These are phyloP conservation scores for Penicillium verhagenii DNA, from an alignment of 495 filamentous ascomycete species.

Conservation along the genomic window DNA sequence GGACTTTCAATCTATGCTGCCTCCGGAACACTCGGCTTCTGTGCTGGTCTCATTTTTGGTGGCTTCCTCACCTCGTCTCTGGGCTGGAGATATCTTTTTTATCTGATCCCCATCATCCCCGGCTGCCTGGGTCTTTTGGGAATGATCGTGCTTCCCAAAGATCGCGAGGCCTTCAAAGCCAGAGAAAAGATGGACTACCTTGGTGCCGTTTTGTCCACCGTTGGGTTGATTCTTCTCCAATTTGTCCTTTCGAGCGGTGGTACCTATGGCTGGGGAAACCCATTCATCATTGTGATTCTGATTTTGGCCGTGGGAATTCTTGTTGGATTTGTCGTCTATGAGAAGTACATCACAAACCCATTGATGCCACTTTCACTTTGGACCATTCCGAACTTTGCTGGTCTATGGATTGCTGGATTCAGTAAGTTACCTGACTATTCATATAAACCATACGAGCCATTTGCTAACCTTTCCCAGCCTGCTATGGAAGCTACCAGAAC, in stretches of 20 bases:
- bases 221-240: slow-evolving; percentile 36
- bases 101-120: slow-evolving; percentile 35
- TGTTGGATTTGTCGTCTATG: slow-evolving; percentile 33
- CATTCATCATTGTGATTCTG: slow-evolving; percentile 47
- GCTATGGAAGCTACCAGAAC: slow-evolving; percentile 41
- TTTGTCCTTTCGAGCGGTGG: slow-evolving; percentile 39
- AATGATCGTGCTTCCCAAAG: slow-evolving; percentile 34
- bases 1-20: slow-evolving; percentile 37
- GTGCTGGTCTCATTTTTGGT: slow-evolving; percentile 36
- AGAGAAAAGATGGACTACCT: slow-evolving; percentile 34
- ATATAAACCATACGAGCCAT: not conserved
- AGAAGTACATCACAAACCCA: slow-evolving; percentile 34
- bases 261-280: slow-evolving; percentile 44
- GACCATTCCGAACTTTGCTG: slow-evolving; percentile 38
- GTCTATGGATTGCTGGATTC: slow-evolving; percentile 39
- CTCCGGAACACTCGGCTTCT: slow-evolving; percentile 38
- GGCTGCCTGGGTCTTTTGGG: slow-evolving; percentile 28
- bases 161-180: slow-evolving; percentile 12
- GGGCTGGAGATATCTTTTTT: slow-evolving; percentile 40
- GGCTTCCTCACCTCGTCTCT: slow-evolving; percentile 38
- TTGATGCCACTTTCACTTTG: slow-evolving; percentile 37
- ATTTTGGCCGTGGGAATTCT: slow-evolving; percentile 41
- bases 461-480: slow-evolving; percentile 17
- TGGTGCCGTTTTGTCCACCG: slow-evolving; percentile 33
- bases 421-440: slow-evolving; percentile 20